Conservation (phyloP, 306 rosid genomes). For the Parietaria judaica region DNA sequence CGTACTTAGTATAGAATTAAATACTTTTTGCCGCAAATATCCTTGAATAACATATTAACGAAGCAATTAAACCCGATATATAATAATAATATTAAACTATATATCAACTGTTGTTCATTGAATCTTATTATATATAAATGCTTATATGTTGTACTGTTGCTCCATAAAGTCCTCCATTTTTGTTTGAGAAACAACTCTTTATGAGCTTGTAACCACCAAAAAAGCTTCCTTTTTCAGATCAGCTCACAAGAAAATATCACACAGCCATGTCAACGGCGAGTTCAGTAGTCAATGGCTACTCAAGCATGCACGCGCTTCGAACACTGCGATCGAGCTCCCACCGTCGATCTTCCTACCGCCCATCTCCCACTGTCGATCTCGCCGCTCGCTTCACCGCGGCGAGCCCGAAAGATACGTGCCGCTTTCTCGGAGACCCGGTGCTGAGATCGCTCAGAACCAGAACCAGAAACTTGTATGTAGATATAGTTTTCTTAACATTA, state of each 20-base stretch:
- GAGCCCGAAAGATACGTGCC: not conserved
- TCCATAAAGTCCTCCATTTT: no score
- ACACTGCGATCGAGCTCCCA: not conserved
- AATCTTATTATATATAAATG: no score
- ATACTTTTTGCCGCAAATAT: no score
- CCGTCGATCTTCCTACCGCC: constrained; percentile 2
- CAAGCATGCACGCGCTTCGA: not conserved
- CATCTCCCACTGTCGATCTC: not conserved
- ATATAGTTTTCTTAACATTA: not conserved
- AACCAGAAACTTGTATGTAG: constrained; percentile 21
- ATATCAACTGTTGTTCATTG: no score
- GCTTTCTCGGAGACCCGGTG: constrained; percentile 12
- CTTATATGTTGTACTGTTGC: no score
- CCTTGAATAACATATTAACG: no score
- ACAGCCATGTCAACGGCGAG: not conserved
- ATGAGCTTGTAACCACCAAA: no score
- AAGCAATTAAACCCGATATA: no score
- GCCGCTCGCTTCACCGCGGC: not conserved
- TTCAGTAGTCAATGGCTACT: not conserved
- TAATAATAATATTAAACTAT: no score
- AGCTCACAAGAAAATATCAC: not conserved
- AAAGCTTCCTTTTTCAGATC: no score
- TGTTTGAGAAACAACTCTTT: no score
- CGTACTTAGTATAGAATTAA: no score
- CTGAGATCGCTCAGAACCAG: not conserved